Evolutionary conservation across 345 rosid species (phyloP), one percentile per base, ranked within the genome.

Genomic region (Gossypium herbaceum): DNA sequence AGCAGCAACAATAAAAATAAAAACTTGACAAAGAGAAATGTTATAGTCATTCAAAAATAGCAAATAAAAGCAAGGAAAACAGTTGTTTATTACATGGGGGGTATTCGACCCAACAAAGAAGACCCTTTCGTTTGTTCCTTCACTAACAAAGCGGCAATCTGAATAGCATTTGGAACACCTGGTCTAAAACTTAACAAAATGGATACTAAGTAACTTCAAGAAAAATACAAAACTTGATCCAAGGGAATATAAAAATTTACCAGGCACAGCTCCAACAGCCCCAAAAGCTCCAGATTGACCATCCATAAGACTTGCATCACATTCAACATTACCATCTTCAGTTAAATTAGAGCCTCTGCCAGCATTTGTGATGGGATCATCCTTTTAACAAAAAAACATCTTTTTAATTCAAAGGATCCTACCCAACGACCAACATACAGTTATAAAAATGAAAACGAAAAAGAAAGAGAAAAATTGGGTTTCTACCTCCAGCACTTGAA

Each of bases 261-360:
- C 97, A 80, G 92, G 91, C 79, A 89, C 97, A 8, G 97, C 99
- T 76, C 97, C 99, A 67, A 95, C 97, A 75, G 96, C 99, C 74
- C 99, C 99, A 81, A 92, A 95, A 52, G 85, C 78, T 12, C 97
- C 97, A 68, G 97, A 90, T 41, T 75, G 78, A 20, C 98, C 98
- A 85, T 95, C 98, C 95, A 93, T 93, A 57, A 91, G 76, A 85
- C 99, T 88, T 29, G 97, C 96, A 83, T 95, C 99, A 77, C 97
- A 91, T 82, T 95, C 99, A 58, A 90, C 93, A 8, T n/a, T 82
- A 11, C 98, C 98, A 75, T 93, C 97, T 82, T 93, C 96, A 2
- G 96, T 95, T 85, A 95, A 82, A 84, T 90, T 95, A 59, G 99
- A 95, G 55, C 99, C 99, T 74, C 97, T 80, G 47, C 99, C 99